Evolutionary conservation across 78 protist species (phyloP), one percentile per base, ranked within the genome.

Genomic region (Dictyostelium brefeldianum): DNA sequence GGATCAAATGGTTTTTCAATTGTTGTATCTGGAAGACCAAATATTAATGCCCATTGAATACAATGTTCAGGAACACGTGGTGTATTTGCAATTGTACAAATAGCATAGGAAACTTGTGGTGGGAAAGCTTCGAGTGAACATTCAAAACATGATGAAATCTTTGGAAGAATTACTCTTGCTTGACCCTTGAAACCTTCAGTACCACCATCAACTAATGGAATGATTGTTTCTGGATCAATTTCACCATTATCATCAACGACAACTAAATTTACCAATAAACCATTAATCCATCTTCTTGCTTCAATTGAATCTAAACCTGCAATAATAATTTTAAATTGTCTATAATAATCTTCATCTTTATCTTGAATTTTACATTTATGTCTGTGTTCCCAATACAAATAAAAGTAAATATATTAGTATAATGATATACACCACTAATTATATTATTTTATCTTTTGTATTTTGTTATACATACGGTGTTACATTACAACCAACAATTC

Each of bases 121-220:
- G 99, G 99, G 83, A 98, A 97, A 22, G 96, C 25, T 22, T 95
- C 78, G 22, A 98, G 51, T 17, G 97, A 81, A 92, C 99, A 98
- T 75, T 98, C 99, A 71, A 98, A 98, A 94, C 99, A 99, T 27
- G 98, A 80, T 1, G 96, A 69, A 53, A 96, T 51, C 10, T 93
- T 59, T 15, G 99, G 99, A 20, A 97, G 4, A 18, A 99, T 98
- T 47, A 98, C 98, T 43, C 99, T 89, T 22, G 97, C 97, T 25
- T 98, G 98, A 14, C 99, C 99, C 73, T 96, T 81, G 90, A 99
- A 98, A 36, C 99, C 99, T 50, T 99, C 99, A 5, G 99, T 98
- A 31, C 99, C 99, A 50, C 99, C 99, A 70, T 99, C 99, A 41
- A 99, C 80, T 31, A 98, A 41, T 18, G 99, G 99, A 11, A 98